Percentiles rank a stretch among this genome's conserved stretches.
These are phyloP conservation scores for Guadua angustifolia DNA, from an alignment of 176 grass and related monocot species.

Conservation along the genomic window DNA sequence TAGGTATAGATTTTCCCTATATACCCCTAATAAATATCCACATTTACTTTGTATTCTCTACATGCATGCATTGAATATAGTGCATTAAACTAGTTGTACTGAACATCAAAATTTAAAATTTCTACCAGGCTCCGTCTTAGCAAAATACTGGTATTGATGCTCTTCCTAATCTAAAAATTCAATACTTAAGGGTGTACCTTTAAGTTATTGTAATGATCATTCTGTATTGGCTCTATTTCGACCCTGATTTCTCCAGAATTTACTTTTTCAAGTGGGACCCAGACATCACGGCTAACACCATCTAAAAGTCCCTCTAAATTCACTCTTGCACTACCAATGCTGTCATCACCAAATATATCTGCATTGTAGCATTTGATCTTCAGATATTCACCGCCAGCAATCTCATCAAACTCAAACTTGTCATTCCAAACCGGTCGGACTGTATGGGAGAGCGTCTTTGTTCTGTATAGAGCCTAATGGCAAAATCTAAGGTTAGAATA, in stretches of 20 bases:
- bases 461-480: conserved; percentile 77
- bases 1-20: no score
- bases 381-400: conserved; percentile 81
- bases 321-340: conserved; percentile 86
- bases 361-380: conserved; percentile 84
- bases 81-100: neutral
- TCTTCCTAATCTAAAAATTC: neutral
- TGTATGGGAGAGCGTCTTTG: conserved; percentile 69
- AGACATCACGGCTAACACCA: conserved; percentile 65
- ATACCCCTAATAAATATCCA: no score
- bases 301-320: conserved; percentile 82
- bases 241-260: conserved; percentile 86
- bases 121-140: neutral
- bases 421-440: conserved; percentile 76
- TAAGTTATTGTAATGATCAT: conserved; percentile 43
- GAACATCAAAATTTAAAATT: conserved; percentile 11
- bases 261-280: conserved; percentile 90
- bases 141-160: neutral
- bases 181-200: conserved; percentile 44
- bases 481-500: conserved; percentile 22
- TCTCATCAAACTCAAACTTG: conserved; percentile 91
- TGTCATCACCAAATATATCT: conserved; percentile 83
- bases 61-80: no score
- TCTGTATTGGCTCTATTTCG: conserved; percentile 67
- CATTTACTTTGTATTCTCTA: no score